A percentile compares a stretch with the other conserved stretches of the same genome.
These are phyloP conservation scores for Extremus antarcticus DNA, from an alignment of 495 filamentous ascomycete genomes.

Conservation along the genomic window DNA sequence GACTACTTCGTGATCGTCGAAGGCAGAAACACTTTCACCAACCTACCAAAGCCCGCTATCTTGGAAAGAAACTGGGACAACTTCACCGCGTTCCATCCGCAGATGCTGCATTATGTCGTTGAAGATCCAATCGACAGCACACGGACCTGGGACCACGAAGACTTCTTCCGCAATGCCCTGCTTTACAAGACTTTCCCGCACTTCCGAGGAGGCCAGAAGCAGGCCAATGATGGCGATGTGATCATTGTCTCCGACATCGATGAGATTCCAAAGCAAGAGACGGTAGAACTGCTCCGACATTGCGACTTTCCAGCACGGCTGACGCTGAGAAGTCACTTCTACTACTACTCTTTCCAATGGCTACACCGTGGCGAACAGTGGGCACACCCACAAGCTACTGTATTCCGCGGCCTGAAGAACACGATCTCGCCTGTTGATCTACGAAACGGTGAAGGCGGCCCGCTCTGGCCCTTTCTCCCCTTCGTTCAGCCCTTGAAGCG, in stretches of 20 bases:
- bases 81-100: conserved; percentile 36
- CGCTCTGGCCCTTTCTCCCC: conserved; percentile 1
- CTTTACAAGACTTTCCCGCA: conserved; percentile 38
- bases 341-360: conserved; percentile 49
- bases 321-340: conserved; percentile 42
- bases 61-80: conserved; percentile 33
- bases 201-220: conserved; percentile 25
- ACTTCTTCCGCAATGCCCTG: conserved; percentile 43
- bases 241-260: conserved; percentile 16
- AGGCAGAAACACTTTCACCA: conserved; percentile 39
- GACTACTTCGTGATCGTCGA: conserved; percentile 51
- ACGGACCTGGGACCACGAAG: conserved; percentile 36
- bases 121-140: conserved; percentile 29
- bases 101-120: conserved; percentile 46
- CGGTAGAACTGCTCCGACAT: conserved; percentile 34
- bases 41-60: conserved; percentile 37
- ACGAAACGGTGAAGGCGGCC: conserved; percentile 30
- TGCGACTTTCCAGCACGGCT: conserved; percentile 42
- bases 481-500: conserved; percentile 2
- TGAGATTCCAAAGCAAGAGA: conserved; percentile 27
- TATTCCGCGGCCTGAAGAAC: conserved; percentile 33
- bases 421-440: conserved; percentile 42
- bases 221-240: conserved; percentile 30
- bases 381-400: conserved; percentile 46
- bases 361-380: conserved; percentile 40